These are phyloP conservation scores for Tieghemostelium lacteum DNA, from an alignment of 78 protist species.

Conservation along the genomic window DNA sequence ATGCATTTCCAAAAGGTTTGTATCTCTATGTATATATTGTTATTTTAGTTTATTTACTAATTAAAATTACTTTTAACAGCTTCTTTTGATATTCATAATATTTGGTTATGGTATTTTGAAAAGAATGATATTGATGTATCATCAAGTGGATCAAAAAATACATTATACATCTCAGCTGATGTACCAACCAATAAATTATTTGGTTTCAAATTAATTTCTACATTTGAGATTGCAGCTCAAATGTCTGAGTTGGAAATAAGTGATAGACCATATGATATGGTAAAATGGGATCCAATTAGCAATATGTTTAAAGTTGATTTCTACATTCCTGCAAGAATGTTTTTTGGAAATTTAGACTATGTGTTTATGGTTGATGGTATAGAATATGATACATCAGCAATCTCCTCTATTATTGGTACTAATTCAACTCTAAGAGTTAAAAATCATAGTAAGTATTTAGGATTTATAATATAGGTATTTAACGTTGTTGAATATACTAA, in stretches of 20 bases:
- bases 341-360: background rate
- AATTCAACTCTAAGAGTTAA: background rate
- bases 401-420: background rate
- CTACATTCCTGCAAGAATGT: background rate
- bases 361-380: background rate
- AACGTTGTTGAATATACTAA: too few relatives aligned
- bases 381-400: background rate
- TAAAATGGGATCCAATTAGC: background rate
- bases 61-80: too few relatives aligned
- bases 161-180: background rate
- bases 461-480: background rate
- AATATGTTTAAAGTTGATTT: background rate
- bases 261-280: background rate
- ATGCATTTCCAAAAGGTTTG: background rate
- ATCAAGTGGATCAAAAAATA: background rate
- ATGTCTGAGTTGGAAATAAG: background rate
- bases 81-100: too few relatives aligned
- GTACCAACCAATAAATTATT: background rate
- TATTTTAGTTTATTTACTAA: too few relatives aligned
- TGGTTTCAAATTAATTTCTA: background rate
- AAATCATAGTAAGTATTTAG: background rate
- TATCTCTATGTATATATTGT: too few relatives aligned
- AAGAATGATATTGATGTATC: slow-evolving; percentile 25
- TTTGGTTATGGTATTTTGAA: slow-evolving; percentile 3
- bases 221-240: background rate